phyloP scores from a whole-genome alignment of 1,284 basidiomycete genomes.

The Apiotrichum gamsii region DNA sequence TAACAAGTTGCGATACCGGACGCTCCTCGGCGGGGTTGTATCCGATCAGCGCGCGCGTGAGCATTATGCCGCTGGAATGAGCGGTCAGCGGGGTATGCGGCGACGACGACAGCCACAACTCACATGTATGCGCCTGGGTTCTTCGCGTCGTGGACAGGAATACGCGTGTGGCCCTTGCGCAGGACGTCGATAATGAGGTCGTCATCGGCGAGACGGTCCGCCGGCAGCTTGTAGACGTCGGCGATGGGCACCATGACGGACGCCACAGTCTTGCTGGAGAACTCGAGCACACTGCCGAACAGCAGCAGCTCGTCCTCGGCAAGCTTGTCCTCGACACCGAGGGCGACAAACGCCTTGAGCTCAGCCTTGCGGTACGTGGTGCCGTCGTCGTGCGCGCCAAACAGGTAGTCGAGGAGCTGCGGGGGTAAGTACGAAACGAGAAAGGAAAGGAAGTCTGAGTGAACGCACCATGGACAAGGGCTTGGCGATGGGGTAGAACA shows the following conservation, averaged over 20 bases:
- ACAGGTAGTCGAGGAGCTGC: constrained; percentile 46
- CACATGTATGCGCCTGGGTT: constrained; percentile 54
- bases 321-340: constrained; percentile 63
- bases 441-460: too few relatives aligned
- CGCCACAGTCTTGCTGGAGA: constrained; percentile 72
- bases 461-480: constrained; percentile 41
- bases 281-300: constrained; percentile 73
- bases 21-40: constrained; percentile 74
- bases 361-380: constrained; percentile 85
- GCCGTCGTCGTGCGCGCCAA: constrained; percentile 50
- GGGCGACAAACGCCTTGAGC: constrained; percentile 76
- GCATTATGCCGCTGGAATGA: constrained; percentile 14
- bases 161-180: constrained; percentile 56
- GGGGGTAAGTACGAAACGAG: too few relatives aligned
- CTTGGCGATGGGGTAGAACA: constrained; percentile 49
- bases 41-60: constrained; percentile 55
- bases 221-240: constrained; percentile 48
- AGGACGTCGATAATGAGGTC: constrained; percentile 57
- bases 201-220: constrained; percentile 51
- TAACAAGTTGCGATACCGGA: constrained; percentile 62
- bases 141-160: constrained; percentile 75
- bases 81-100: not conserved
- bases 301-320: constrained; percentile 79
- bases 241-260: constrained; percentile 61
- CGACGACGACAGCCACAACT: constrained; percentile 11